phyloP scores from a whole-genome alignment of 345 rosid species.

The Eucalyptus tenuipes region DNA sequence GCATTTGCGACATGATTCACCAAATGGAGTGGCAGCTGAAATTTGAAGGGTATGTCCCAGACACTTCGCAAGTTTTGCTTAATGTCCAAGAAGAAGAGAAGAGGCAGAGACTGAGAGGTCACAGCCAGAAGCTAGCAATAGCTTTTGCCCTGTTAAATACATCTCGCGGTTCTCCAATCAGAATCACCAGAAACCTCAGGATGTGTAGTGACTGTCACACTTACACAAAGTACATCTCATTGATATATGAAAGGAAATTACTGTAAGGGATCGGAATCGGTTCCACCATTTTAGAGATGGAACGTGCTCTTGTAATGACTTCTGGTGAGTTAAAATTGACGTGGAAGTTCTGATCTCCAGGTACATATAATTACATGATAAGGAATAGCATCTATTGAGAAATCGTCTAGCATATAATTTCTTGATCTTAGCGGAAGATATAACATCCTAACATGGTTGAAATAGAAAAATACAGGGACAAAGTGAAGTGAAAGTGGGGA shows the following conservation, averaged over 20 bases:
- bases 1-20: slow-evolving; percentile 48
- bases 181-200: slow-evolving; percentile 58
- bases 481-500: background rate
- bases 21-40: slow-evolving; percentile 89
- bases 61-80: slow-evolving; percentile 38
- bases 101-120: slow-evolving; percentile 53
- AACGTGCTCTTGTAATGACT: slow-evolving; percentile 64
- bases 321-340: slow-evolving; percentile 29
- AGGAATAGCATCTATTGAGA: background rate
- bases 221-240: slow-evolving; percentile 53
- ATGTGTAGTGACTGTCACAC: slow-evolving; percentile 83
- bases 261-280: slow-evolving; percentile 47
- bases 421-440: background rate
- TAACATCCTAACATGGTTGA: background rate
- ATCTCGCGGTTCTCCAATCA: slow-evolving; percentile 45
- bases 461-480: background rate
- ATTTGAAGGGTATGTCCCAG: slow-evolving; percentile 64
- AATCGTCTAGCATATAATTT: background rate
- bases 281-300: slow-evolving; percentile 83
- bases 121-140: slow-evolving; percentile 65
- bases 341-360: background rate
- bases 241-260: slow-evolving; percentile 53
- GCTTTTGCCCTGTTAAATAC: slow-evolving; percentile 53
- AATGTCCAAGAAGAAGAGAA: slow-evolving; percentile 63
- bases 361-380: background rate